Percentiles rank a stretch among this genome's conserved stretches.
Conservation (phyloP, 2,329 filamentous ascomycete species). For the Stagonosporopsis cucurbitacearum region DNA sequence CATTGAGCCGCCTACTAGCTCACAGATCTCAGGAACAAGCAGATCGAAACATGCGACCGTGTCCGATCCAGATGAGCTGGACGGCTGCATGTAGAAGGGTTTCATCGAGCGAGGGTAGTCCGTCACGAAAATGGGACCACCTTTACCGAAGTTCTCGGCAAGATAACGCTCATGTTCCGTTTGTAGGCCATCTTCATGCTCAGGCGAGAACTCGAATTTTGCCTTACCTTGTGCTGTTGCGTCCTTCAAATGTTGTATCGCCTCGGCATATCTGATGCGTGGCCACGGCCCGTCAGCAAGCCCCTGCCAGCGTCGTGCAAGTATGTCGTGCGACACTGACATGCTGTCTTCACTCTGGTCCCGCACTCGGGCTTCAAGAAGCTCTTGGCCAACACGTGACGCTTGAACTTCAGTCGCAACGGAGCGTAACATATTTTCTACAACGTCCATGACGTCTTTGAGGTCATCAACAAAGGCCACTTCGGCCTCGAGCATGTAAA, state of each 20-base stretch:
- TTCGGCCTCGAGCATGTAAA: conserved; percentile 98
- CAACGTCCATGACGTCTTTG: conserved; percentile 74
- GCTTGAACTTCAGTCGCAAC: conserved; percentile 59
- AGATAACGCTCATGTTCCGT: conserved; percentile 93
- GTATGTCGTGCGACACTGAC: conserved; percentile 55
- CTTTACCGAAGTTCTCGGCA: conserved; percentile 69
- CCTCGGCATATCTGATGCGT: conserved; percentile 81
- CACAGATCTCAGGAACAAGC: conserved; percentile 82
- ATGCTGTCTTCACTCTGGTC: conserved; percentile 33
- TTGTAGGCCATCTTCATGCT: conserved; percentile 77
- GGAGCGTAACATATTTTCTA: conserved; percentile 76
- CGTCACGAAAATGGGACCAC: conserved; percentile 83
- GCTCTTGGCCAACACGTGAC: conserved; percentile 61
- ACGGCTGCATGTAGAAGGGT: conserved; percentile 84
- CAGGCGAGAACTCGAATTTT: conserved; percentile 71
- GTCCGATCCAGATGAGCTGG: conserved; percentile 21
- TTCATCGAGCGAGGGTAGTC: conserved; percentile 90
- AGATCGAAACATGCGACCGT: conserved; percentile 90
- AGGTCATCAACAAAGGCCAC: conserved; percentile 77
- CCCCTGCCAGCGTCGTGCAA: conserved; percentile 75
- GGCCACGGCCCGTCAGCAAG: conserved; percentile 78
- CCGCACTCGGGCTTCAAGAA: conserved; percentile 57
- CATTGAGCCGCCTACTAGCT: conserved; percentile 87
- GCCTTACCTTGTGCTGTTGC: conserved; percentile 58
- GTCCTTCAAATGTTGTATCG: conserved; percentile 71